These are phyloP conservation scores for Aeschynomene evenia DNA, from an alignment of 306 rosid species.

Conservation along the genomic window DNA sequence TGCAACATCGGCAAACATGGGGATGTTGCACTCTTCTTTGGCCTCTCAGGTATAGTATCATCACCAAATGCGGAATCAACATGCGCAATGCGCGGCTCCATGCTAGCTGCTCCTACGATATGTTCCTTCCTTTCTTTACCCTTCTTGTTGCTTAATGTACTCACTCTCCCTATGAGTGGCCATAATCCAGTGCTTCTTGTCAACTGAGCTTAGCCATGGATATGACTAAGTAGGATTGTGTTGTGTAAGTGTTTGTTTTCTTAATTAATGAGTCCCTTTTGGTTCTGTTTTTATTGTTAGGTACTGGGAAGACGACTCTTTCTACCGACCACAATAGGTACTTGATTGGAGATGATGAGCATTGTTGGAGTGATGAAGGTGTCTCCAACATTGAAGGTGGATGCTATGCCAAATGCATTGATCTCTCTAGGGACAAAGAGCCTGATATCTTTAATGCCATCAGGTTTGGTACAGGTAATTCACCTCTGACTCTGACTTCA, in stretches of 20 bases:
- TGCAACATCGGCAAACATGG: conserved; percentile 84
- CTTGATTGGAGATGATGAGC: conserved; percentile 89
- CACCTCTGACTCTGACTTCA: conserved; percentile 6
- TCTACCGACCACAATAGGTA: conserved; percentile 81
- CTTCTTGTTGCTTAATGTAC: neutral
- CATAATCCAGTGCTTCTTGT: conserved; percentile 11
- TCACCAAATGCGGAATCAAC: conserved; percentile 2
- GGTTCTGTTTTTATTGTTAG: conserved; percentile 31
- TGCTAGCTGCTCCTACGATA: conserved; percentile 22
- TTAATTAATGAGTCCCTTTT: neutral
- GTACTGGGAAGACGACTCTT: conserved; percentile 87
- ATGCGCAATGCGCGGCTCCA: neutral
- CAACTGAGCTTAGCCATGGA: neutral
- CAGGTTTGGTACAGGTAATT: conserved; percentile 83
- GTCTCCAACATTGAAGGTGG: conserved; percentile 96
- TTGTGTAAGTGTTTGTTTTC: conserved; percentile 14
- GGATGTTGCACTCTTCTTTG: conserved; percentile 96
- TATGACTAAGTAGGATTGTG: conserved; percentile 14
- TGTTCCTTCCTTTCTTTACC: conserved; percentile 27
- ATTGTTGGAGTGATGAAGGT: conserved; percentile 77
- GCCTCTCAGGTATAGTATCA: conserved; percentile 79
- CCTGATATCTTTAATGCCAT: conserved; percentile 94
- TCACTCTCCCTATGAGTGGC: neutral
- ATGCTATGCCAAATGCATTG: conserved; percentile 94
- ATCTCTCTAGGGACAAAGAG: conserved; percentile 74